phyloP scores from a whole-genome alignment of 768 basidiomycete genomes.

The Rhodotorula kratochvilovae region DNA sequence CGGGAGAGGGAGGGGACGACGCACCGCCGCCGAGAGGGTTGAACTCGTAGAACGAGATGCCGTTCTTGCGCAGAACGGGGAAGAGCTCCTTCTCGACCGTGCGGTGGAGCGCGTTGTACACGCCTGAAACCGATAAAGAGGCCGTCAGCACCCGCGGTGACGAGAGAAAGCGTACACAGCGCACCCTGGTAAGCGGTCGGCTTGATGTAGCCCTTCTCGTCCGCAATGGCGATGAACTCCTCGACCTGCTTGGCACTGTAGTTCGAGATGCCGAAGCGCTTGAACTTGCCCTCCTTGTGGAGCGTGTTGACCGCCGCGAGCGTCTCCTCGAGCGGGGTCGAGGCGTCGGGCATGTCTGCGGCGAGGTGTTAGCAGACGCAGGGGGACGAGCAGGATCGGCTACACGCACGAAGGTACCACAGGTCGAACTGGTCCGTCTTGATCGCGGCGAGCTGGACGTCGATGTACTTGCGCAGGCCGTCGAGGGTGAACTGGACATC shows the following conservation, averaged over 20 bases:
- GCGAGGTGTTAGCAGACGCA: not conserved
- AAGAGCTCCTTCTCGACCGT: constrained; percentile 51
- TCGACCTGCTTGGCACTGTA: constrained; percentile 53
- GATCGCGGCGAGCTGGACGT: constrained; percentile 52
- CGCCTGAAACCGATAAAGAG: constrained; percentile 26
- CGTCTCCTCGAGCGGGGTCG: constrained; percentile 54
- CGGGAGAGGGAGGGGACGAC: too few relatives aligned
- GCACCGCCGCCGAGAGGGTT: constrained; percentile 47
- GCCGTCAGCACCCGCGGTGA: too few relatives aligned
- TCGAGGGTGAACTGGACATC: constrained; percentile 29
- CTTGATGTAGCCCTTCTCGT: constrained; percentile 53
- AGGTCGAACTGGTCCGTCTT: constrained; percentile 54
- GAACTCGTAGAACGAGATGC: constrained; percentile 51
- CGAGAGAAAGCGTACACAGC: too few relatives aligned
- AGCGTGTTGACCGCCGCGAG: constrained; percentile 54
- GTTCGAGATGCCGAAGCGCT: constrained; percentile 42
- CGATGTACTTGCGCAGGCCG: constrained; percentile 49
- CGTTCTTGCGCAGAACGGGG: constrained; percentile 49
- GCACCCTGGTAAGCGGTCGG: constrained; percentile 54
- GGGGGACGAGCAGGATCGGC: too few relatives aligned
- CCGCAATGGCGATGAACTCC: constrained; percentile 52
- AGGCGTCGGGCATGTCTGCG: constrained; percentile 47
- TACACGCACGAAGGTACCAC: constrained; percentile 54
- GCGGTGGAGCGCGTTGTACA: constrained; percentile 54
- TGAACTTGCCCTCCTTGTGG: constrained; percentile 57